Base-by-base conservation (phyloP, 129 eudicot genomes). In the Gnaphalium uliginosum region DNA sequence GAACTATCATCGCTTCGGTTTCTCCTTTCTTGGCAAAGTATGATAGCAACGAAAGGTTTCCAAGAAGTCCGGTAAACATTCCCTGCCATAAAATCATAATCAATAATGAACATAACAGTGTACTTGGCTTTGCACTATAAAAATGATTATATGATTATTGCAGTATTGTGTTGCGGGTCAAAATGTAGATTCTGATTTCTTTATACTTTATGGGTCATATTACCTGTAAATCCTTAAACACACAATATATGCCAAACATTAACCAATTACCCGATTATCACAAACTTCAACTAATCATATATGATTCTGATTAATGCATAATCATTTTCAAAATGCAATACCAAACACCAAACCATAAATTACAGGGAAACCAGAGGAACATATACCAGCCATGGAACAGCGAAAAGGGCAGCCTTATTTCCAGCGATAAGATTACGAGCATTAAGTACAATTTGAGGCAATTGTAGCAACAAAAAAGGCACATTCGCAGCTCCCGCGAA, bases 321-420 rank as follows among this genome's bases (percentile, higher is more conserved):
- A 70, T 19, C 62, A 70, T 33, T 54, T 53, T 18, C 48, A 71
- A 30, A 30, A 30, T 2, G 1, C 64, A 71, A 71, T 71, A 50
- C 65, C 65, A 53, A 53, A 27, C 30, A 54, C 65, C 64, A 54
- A 71, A 71, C 64, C 5, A 35, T 19, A n/a, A 56, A 56, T 8
- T 56, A 56, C 0, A 56, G 1, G n/a, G 22, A 70, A 64, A 66
- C 1, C 24, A 39, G 74, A 2, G n/a, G 27, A 60, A 37, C 23
- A 61, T 33, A 64, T 87, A 94, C 99, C 97, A 95, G 99, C 99
- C 99, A 95, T 46, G 96, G 97, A 59, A 95, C 92, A 23, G 99
- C 99, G 8, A 86, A 81, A 37, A 95, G 90, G 18, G 99, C 99
- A 37, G 92, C 73, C 0, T 77, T 85, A 71, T 95, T 95, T 30